A percentile compares a stretch with the other conserved stretches of the same genome.
Evolutionary conservation across 768 basidiomycete species (phyloP).

Genomic region (Suillus bovinus): DNA sequence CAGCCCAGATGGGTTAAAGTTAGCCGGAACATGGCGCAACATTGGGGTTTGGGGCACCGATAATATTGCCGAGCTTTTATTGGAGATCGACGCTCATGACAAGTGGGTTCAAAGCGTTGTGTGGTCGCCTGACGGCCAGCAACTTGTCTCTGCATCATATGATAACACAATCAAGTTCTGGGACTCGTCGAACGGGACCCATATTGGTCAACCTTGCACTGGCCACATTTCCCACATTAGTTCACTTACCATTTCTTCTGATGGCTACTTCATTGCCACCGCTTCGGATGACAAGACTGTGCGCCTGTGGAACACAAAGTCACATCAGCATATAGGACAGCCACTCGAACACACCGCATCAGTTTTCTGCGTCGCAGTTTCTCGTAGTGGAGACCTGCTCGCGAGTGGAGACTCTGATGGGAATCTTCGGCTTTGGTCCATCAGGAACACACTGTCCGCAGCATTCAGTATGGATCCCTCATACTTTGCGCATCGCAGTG

Average conservation of each 20-base stretch:
- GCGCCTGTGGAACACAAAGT: conserved; percentile 59
- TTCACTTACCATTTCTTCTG: not conserved
- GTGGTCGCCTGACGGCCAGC: not conserved
- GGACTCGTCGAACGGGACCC: not conserved
- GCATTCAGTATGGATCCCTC: not conserved
- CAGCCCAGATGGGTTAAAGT: no score
- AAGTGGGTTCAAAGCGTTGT: no score
- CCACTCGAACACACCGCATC: not conserved
- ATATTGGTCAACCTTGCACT: not conserved
- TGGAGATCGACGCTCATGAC: no score
- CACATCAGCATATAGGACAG: not conserved
- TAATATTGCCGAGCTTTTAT: no score
- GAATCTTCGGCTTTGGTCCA: not conserved
- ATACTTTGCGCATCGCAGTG: not conserved
- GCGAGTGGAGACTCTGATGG: not conserved
- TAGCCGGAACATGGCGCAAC: no score
- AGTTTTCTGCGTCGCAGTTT: not conserved
- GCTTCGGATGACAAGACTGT: not conserved
- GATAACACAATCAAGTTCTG: not conserved
- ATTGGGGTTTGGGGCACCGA: no score
- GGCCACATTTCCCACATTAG: not conserved
- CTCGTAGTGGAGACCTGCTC: not conserved
- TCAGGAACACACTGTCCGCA: not conserved
- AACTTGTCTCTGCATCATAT: not conserved
- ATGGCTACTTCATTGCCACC: not conserved